Evolutionary conservation across 768 basidiomycete genomes (phyloP).

Genomic region (Steccherinum ochraceum): DNA sequence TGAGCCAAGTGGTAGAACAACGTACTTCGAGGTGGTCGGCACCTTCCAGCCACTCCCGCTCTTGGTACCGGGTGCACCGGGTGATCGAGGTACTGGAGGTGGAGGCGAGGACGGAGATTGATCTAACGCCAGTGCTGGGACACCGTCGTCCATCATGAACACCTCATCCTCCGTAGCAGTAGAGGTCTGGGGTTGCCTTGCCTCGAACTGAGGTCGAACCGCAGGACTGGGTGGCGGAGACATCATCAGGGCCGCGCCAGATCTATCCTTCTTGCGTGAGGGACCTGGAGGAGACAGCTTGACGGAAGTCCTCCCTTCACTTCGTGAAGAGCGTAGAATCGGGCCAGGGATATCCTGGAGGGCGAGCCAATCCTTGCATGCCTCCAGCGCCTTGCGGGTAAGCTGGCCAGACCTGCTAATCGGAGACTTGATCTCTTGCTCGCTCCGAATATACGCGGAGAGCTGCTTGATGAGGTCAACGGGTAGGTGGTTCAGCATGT

Average conservation of each 20-base stretch:
- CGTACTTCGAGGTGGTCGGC: slow-evolving; percentile 44
- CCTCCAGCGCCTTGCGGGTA: slow-evolving; percentile 47
- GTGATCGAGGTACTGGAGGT: background rate
- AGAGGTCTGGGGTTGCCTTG: slow-evolving; percentile 9
- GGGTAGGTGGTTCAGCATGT: slow-evolving; percentile 73
- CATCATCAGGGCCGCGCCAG: background rate
- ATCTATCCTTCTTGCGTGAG: slow-evolving; percentile 22
- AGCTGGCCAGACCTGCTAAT: slow-evolving; percentile 53
- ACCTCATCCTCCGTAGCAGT: slow-evolving; percentile 50
- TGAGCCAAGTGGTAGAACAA: too few relatives aligned
- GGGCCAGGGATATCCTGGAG: slow-evolving; percentile 61
- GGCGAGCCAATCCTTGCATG: slow-evolving; percentile 66
- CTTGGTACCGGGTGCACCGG: background rate
- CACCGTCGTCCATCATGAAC: slow-evolving; percentile 82
- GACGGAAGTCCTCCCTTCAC: slow-evolving; percentile 10
- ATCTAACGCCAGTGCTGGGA: slow-evolving; percentile 22
- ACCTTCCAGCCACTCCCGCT: slow-evolving; percentile 26
- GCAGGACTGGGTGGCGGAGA: slow-evolving; percentile 22
- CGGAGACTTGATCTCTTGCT: slow-evolving; percentile 64
- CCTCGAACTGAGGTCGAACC: slow-evolving; percentile 16
- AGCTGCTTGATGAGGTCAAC: slow-evolving; percentile 62
- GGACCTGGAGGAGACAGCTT: slow-evolving; percentile 27
- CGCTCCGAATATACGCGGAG: slow-evolving; percentile 42
- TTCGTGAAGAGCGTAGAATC: slow-evolving; percentile 29
- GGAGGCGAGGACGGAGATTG: background rate